Evolutionary conservation across 768 basidiomycete genomes (phyloP).

Genomic region (Flagelloscypha sp.): DNA sequence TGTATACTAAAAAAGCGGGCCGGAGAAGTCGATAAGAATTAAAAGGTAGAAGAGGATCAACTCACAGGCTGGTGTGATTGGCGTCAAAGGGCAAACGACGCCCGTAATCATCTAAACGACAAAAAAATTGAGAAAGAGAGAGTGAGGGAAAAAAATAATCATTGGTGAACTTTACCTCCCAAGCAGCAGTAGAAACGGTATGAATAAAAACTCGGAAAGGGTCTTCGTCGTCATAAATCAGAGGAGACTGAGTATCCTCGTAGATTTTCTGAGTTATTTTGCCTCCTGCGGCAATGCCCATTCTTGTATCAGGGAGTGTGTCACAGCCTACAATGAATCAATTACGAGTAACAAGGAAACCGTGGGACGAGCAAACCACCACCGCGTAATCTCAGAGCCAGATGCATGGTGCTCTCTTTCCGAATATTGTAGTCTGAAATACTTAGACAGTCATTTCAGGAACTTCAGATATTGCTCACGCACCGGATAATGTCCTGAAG

Average conservation of each 20-base stretch:
- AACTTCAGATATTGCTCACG: slow-evolving; percentile 55
- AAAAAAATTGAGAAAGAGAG: not conserved
- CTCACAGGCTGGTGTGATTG: not conserved
- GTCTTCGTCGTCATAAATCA: not conserved
- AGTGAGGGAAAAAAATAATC: too few species aligned
- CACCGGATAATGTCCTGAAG: slow-evolving; percentile 51
- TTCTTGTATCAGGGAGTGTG: not conserved
- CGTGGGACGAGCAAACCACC: too few species aligned
- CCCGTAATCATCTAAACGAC: not conserved
- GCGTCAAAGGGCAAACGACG: not conserved
- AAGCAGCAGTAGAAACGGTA: not conserved
- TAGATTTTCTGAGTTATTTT: not conserved
- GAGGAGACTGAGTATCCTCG: not conserved
- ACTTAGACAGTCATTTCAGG: too few species aligned
- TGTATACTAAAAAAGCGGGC: not conserved
- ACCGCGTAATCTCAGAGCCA: slow-evolving; percentile 15
- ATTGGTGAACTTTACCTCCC: not conserved
- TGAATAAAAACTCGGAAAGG: not conserved
- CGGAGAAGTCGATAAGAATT: not conserved
- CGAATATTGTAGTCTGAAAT: not conserved
- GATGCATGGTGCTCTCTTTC: not conserved
- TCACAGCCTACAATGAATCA: too few species aligned
- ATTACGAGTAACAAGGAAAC: too few species aligned
- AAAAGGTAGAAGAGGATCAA: too few species aligned
- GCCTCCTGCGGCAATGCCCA: not conserved